Evolutionary conservation across 2,329 filamentous ascomycete species (phyloP), one percentile per base, ranked within the genome.

Genomic region (Atkinsonella texensis): DNA sequence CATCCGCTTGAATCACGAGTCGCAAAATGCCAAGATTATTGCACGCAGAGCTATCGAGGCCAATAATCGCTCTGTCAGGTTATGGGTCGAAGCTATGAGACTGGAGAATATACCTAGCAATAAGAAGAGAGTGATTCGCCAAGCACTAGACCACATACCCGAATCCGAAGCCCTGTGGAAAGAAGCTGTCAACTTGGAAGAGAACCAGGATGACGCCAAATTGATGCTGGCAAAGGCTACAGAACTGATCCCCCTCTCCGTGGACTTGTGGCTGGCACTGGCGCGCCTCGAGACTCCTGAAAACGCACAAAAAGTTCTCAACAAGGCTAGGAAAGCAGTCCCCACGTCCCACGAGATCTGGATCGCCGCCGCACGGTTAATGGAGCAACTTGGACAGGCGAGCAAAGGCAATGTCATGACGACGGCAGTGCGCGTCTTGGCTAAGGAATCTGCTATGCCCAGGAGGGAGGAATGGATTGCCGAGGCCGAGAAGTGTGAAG

Each of bases 111-210:
- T 95, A 46, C 72, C 81, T 1, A 80, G 84, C 53, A 87, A 89
- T 11, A 95, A 94, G 69, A 97, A 97, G 70, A 84, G 89, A 63
- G 93, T 98, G 8, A 82, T 96, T 35, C 81, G 90, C 51, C 87
- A 94, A 63, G 94, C 93, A 0, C 75, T 98, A 44, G 88, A 97
- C 60, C 85, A 95, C 62, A 87, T 96, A 41, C 90, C 90, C 0
- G 89, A 95, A 62, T 97, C 91, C 0, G 93, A 97, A 46, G 85
- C 87, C 42, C 78, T 98, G n/a, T 98, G 93, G 93, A 98, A 97
- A 65, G 89, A 94, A 64, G 85, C 91, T 5, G 91, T 98, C 56
- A 97, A 97, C 59, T 72, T 97, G 51, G 93, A 97, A 63, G 91
- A 96, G 62, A 85, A 95, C 59, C 80, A 86, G 0, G 85, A 84